These are phyloP conservation scores for Drechslerella dactyloides DNA, from an alignment of 2,329 filamentous ascomycete genomes.

Conservation along the genomic window DNA sequence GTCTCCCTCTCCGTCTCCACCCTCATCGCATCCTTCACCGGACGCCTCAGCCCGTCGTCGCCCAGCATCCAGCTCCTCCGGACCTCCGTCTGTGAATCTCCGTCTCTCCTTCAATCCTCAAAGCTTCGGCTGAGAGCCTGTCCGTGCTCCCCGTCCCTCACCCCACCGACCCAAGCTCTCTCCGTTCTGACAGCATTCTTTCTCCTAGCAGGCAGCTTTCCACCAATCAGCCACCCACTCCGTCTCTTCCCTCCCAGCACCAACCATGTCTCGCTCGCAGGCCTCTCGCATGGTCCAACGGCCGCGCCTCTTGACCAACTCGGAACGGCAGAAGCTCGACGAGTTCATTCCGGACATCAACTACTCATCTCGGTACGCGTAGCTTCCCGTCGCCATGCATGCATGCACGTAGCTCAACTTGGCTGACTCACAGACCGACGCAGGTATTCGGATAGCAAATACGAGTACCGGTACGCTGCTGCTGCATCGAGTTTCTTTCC, in stretches of 20 bases:
- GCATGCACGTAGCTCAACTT: background rate
- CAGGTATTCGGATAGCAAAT: constrained; percentile 91
- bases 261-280: constrained; percentile 34
- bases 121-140: background rate
- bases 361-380: constrained; percentile 80
- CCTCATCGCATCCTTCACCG: constrained; percentile 1
- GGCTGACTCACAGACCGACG: too few species aligned
- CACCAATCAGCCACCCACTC: background rate
- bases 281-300: constrained; percentile 62
- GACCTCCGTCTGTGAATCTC: background rate
- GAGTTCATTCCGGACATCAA: constrained; percentile 94
- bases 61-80: constrained; percentile 1
- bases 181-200: constrained; percentile 41
- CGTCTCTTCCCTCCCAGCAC: background rate
- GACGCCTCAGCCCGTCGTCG: too few species aligned
- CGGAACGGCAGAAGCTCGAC: constrained; percentile 81
- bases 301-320: constrained; percentile 78
- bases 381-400: constrained; percentile 4
- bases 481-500: constrained; percentile 3
- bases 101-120: background rate
- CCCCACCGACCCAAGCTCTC: background rate
- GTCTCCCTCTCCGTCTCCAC: background rate
- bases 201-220: background rate
- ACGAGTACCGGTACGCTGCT: constrained; percentile 74
- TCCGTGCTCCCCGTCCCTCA: too few species aligned